A percentile compares a stretch with the other conserved stretches of the same genome.
Evolutionary conservation across 345 rosid species (phyloP).

Genomic region (Eucalyptus urophylla): DNA sequence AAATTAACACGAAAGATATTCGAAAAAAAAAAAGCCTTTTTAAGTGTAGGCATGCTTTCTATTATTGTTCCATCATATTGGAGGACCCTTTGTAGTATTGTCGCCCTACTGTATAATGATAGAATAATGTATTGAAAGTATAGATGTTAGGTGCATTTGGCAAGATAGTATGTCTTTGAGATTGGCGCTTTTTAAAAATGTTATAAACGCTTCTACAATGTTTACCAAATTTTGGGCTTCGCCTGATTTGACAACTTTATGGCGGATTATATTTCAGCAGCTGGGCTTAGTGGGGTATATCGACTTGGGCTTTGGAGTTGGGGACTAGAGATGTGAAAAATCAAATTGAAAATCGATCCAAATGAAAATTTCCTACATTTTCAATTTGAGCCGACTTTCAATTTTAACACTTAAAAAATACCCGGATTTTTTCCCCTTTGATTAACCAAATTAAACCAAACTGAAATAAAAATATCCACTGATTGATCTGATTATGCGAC

Average conservation of each 20-base stretch:
- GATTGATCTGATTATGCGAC: neutral
- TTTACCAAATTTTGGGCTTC: neutral
- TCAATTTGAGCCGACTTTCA: neutral
- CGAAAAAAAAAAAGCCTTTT: neutral
- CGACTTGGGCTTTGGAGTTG: neutral
- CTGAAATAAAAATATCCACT: too few relatives aligned
- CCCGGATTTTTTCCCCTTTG: rapidly evolving
- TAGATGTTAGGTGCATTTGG: neutral
- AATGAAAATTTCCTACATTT: neutral
- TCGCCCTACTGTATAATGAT: neutral
- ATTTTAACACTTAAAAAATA: too few relatives aligned
- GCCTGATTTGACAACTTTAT: neutral
- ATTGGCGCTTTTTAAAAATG: neutral
- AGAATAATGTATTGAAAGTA: neutral
- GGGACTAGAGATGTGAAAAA: neutral
- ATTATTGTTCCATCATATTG: neutral
- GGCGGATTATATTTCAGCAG: neutral
- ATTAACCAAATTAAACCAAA: neutral
- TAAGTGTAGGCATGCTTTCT: neutral
- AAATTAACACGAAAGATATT: neutral
- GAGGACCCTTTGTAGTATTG: neutral
- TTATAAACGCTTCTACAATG: neutral
- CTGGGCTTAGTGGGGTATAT: neutral
- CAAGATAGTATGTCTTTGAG: neutral
- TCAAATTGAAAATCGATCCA: neutral